Evolutionary conservation across 371 early-diverging fungal species (phyloP).

Genomic region (Thermomucor indicae-seudaticae): DNA sequence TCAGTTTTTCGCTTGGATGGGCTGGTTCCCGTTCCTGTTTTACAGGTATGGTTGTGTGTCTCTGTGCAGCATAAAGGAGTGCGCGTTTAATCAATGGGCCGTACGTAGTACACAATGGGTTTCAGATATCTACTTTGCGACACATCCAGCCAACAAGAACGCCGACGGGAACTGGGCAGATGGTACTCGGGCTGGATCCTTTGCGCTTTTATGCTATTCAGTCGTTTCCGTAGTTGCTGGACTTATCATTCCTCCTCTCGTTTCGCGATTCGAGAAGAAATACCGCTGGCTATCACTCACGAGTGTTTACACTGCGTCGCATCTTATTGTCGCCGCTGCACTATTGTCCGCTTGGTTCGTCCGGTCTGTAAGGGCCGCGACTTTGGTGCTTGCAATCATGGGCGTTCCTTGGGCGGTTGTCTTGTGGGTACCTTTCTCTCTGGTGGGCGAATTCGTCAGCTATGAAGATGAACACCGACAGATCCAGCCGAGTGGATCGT

Average conservation of each 20-base stretch:
- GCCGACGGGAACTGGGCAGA: constrained; percentile 34
- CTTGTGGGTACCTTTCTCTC: constrained; percentile 76
- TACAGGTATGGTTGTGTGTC: constrained; percentile 30
- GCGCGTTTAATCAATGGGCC: background rate
- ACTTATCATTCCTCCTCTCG: constrained; percentile 49
- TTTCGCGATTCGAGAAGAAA: constrained; percentile 21
- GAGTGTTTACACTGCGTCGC: constrained; percentile 58
- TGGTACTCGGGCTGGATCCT: constrained; percentile 66
- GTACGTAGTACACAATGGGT: constrained; percentile 48
- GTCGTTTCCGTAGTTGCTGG: constrained; percentile 60
- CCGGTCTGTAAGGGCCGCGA: constrained; percentile 45
- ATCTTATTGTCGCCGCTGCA: constrained; percentile 51
- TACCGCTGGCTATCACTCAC: constrained; percentile 30
- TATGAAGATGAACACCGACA: constrained; percentile 37
- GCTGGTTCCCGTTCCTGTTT: constrained; percentile 80
- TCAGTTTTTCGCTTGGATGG: constrained; percentile 86
- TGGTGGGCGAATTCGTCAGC: constrained; percentile 70
- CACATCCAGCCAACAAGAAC: constrained; percentile 18
- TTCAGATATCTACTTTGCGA: constrained; percentile 49
- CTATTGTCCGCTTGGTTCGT: constrained; percentile 58
- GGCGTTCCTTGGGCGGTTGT: constrained; percentile 78
- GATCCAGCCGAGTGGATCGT: background rate
- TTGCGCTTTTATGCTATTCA: constrained; percentile 67
- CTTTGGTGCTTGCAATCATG: constrained; percentile 52
- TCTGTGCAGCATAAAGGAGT: background rate